Evolutionary conservation across 2,329 filamentous ascomycete genomes (phyloP), one percentile per base, ranked within the genome.

Genomic region (Colletotrichum kahawae): DNA sequence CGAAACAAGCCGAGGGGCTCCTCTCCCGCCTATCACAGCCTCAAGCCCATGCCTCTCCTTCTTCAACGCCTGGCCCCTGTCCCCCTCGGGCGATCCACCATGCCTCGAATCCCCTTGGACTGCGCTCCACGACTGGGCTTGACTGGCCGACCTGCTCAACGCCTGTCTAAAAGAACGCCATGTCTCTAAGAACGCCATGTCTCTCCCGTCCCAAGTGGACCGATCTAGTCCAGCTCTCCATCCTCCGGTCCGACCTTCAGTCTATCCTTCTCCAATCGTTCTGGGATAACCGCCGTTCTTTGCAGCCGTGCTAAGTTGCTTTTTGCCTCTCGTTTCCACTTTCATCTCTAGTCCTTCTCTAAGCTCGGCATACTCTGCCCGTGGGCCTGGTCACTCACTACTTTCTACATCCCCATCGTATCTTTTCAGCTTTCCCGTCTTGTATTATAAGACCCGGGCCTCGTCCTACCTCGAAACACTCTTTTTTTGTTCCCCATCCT

Each of bases 61-160:
- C 67, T 76, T 72, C 69, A 71, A 65, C 76, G 67, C 59, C 76
- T 74, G 63, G 77, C 78, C 79, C 78, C 79, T 79, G 78, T 77
- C 74, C 77, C 80, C 80, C 80, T 82, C 77, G 78, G 77, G 74
- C 78, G 79, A 82, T 82, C 83, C 81, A 81, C 80, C 78, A 81
- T 82, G 82, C 84, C 78, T 85, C 84, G 82, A 85, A 85, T 83
- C 81, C 75, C 77, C 79, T 78, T 79, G 79, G 78, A 76, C 77
- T 79, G 77, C 82, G 80, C 80, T 79, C 70, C 74, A 82, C 82
- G 81, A 81, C 83, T 80, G 79, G 79, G 79, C 78, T 79, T 80
- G 77, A 84, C 80, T 85, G 83, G 83, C 66, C 68, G 38, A 65
- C 33, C 73, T 70, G 77, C 79, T 82, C 80, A 79, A 81, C 80